Evolutionary conservation across 2,329 filamentous ascomycete genomes (phyloP).

Genomic region (Aspergillus ustus): DNA sequence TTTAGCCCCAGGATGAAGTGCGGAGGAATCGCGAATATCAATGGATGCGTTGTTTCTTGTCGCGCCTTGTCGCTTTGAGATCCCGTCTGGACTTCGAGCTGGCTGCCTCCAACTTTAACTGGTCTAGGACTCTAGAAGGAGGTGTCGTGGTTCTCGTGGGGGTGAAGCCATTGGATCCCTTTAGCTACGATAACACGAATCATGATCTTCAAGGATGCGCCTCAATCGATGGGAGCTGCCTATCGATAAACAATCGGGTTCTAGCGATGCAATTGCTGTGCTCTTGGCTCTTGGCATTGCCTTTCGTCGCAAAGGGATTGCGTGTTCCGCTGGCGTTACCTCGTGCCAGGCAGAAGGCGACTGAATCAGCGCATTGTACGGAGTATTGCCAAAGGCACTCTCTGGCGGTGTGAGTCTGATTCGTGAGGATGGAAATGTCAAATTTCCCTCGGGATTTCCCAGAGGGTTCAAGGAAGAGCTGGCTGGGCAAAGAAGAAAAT

Average conservation of each 20-base stretch:
- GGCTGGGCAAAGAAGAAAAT: conserved; percentile 30
- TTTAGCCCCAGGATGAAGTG: background rate
- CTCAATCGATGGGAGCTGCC: conserved; percentile 1
- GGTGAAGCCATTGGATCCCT: background rate
- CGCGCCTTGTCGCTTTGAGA: background rate
- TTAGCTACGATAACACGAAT: background rate
- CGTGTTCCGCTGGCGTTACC: background rate
- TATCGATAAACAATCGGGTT: background rate
- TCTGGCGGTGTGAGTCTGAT: background rate
- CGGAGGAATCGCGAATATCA: background rate
- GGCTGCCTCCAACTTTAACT: background rate
- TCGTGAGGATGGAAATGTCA: background rate
- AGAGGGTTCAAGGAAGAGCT: background rate
- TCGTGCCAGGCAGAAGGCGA: background rate
- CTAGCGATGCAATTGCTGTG: conserved; percentile 3
- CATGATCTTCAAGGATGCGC: conserved; percentile 3
- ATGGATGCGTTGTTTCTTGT: conserved; percentile 5
- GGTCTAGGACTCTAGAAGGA: background rate
- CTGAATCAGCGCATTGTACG: background rate
- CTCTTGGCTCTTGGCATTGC: background rate
- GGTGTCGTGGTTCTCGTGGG: background rate
- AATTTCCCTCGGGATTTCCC: background rate
- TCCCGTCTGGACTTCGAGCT: background rate
- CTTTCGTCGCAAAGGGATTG: background rate
- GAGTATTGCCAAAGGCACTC: background rate